These are phyloP conservation scores for Penicillium frequentans DNA, from an alignment of 2,329 filamentous ascomycete genomes.

Conservation along the genomic window DNA sequence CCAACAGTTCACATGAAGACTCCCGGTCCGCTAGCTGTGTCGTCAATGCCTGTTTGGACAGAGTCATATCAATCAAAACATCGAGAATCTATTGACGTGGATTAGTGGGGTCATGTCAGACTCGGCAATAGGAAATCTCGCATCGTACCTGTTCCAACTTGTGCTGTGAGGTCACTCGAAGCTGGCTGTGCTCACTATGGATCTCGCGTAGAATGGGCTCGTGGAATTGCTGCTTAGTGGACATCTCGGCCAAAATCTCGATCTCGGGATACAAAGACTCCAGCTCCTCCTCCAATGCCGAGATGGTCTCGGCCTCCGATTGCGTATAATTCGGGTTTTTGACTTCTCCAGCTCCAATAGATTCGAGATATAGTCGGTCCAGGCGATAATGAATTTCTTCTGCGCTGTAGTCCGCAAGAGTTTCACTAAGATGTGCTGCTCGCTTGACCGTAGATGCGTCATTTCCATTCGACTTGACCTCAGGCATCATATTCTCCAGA, in stretches of 20 bases:
- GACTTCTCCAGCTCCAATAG: constrained; percentile 12
- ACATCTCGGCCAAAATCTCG: constrained; percentile 42
- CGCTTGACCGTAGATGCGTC: constrained; percentile 30
- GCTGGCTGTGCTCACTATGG: constrained; percentile 30
- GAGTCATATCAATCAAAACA: constrained; percentile 34
- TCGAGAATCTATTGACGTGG: constrained; percentile 29
- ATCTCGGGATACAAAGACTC: constrained; percentile 43
- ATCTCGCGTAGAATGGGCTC: constrained; percentile 40
- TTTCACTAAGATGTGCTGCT: constrained; percentile 27
- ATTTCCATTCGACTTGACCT: constrained; percentile 28
- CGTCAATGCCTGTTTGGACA: constrained; percentile 29
- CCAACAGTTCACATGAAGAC: constrained; percentile 36
- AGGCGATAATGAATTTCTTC: constrained; percentile 42
- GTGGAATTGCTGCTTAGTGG: constrained; percentile 43
- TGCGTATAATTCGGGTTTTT: neutral
- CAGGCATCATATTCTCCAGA: constrained; percentile 31
- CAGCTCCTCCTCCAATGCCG: constrained; percentile 36
- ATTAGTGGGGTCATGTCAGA: neutral
- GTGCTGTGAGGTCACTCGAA: constrained; percentile 30
- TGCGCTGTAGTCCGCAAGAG: constrained; percentile 33
- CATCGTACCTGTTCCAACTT: constrained; percentile 39
- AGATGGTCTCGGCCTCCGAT: constrained; percentile 16
- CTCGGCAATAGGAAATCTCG: constrained; percentile 1
- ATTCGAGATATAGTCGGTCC: constrained; percentile 42
- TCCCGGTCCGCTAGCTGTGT: constrained; percentile 32